A percentile compares a stretch with the other conserved stretches of the same genome.
These are phyloP conservation scores for Ulota crispa DNA, from an alignment of 225 moss, liverwort and hornwort species.

Conservation along the genomic window DNA sequence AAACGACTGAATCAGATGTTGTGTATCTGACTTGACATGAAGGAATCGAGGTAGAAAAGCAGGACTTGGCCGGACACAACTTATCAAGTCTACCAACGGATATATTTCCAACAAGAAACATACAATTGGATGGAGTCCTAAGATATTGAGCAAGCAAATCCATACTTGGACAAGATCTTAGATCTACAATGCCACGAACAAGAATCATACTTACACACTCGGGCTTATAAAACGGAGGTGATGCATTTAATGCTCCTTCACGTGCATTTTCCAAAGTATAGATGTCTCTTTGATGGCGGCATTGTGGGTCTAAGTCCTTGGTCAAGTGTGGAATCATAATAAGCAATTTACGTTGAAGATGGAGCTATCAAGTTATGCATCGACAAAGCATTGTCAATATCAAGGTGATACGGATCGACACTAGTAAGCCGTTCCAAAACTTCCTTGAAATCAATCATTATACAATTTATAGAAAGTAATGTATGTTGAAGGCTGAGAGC, in stretches of 20 bases:
- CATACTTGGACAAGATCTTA: conserved; percentile 25
- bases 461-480: background rate
- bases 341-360: background rate
- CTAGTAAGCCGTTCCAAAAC: background rate
- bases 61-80: background rate
- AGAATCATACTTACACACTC: background rate
- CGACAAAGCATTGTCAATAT: background rate
- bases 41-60: background rate
- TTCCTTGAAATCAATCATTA: background rate
- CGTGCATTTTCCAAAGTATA: background rate
- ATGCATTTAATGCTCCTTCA: background rate
- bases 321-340: background rate
- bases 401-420: background rate
- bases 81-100: background rate
- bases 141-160: background rate
- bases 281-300: background rate
- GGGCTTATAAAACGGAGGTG: background rate
- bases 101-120: background rate
- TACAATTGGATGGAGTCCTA: background rate
- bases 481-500: background rate
- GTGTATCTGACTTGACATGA: background rate
- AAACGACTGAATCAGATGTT: background rate
- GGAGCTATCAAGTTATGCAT: background rate
- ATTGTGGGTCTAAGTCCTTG: conserved; percentile 21
- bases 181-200: conserved; percentile 18